These are phyloP conservation scores for Colletotrichum coccodes DNA, from an alignment of 2,329 filamentous ascomycete genomes.

Conservation along the genomic window DNA sequence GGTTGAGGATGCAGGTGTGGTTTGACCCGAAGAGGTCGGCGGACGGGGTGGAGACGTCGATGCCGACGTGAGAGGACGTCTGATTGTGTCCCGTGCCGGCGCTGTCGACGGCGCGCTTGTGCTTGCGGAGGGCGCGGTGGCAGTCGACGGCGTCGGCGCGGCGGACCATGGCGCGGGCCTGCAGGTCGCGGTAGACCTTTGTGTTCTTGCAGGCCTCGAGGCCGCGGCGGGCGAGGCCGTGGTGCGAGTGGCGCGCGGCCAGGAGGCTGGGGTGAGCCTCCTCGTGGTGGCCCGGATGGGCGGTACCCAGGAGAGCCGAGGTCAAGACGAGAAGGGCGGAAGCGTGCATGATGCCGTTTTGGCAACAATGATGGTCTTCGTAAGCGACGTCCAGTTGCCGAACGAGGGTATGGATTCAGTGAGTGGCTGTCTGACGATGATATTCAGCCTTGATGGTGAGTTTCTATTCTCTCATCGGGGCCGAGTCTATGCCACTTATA, in stretches of 20 bases:
- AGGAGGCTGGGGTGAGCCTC: slow-evolving; percentile 12
- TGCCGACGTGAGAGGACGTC: slow-evolving; percentile 1
- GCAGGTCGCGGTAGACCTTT: slow-evolving; percentile 16
- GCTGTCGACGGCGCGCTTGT: slow-evolving; percentile 19
- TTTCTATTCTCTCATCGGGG: background rate
- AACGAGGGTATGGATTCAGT: background rate
- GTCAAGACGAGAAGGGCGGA: slow-evolving; percentile 14
- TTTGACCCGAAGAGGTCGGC: slow-evolving; percentile 45
- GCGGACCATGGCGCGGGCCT: slow-evolving; percentile 18
- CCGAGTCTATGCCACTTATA: background rate
- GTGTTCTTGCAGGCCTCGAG: slow-evolving; percentile 8
- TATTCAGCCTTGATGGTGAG: background rate
- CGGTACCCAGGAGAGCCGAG: slow-evolving; percentile 15
- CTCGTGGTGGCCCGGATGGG: slow-evolving; percentile 20
- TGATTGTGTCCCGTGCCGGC: slow-evolving; percentile 10
- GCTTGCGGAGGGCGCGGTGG: slow-evolving; percentile 20
- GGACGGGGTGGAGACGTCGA: slow-evolving; percentile 9
- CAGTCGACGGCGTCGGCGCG: slow-evolving; percentile 12
- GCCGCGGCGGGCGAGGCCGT: slow-evolving; percentile 21
- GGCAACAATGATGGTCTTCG: background rate
- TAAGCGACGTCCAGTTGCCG: background rate
- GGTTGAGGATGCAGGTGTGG: slow-evolving; percentile 54
- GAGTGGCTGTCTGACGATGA: background rate
- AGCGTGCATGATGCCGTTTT: slow-evolving; percentile 1
- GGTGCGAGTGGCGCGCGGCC: slow-evolving; percentile 14